Evolutionary conservation across 78 protist genomes (phyloP).

Genomic region (Planoprotostelium fungivorum): DNA sequence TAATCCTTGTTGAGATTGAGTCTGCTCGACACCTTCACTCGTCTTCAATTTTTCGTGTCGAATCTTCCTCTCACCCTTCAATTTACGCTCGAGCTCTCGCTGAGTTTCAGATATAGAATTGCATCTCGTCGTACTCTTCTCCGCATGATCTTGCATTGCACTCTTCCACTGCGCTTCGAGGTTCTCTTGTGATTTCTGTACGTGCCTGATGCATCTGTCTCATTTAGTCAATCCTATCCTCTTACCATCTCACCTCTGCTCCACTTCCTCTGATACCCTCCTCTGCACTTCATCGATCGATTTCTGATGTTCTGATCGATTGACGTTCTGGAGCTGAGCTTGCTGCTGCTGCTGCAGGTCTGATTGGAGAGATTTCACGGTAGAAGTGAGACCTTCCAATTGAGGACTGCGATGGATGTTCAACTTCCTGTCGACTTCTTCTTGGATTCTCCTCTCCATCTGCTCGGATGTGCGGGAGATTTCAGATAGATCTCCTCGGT

Average conservation of each 20-base stretch:
- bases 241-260: background rate
- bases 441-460: background rate
- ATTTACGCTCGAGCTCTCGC: background rate
- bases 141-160: background rate
- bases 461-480: background rate
- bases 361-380: too few species aligned
- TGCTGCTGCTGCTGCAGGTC: too few species aligned
- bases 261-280: background rate
- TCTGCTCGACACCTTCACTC: background rate
- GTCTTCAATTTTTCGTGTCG: background rate
- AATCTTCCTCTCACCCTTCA: background rate
- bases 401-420: too few species aligned
- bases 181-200: background rate
- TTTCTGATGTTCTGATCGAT: too few species aligned
- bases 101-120: too few species aligned
- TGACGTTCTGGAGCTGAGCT: too few species aligned
- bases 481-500: background rate
- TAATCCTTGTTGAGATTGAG: background rate
- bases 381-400: too few species aligned
- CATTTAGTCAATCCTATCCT: background rate
- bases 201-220: background rate
- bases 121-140: background rate
- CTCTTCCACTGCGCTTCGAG: background rate
- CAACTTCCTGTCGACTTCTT: background rate
- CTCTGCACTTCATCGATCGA: background rate